Evolutionary conservation across 805 yeast genomes (phyloP).

Genomic region (Saccharomycopsis babjevae): DNA sequence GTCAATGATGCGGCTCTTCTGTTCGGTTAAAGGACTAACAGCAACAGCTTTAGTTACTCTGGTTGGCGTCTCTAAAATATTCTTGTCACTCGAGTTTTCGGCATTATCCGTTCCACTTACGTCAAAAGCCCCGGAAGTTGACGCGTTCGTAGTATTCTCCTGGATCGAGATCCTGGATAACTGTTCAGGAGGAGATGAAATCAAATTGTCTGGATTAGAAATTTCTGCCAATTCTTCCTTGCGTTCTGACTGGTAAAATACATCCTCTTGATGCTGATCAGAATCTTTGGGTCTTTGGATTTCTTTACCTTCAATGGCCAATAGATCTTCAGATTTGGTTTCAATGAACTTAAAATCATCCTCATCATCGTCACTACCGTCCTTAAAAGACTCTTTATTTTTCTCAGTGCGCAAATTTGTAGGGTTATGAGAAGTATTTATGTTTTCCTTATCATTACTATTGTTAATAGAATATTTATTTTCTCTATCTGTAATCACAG

Average conservation of each 20-base stretch:
- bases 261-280: background rate
- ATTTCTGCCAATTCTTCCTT: background rate
- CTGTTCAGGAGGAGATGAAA: background rate
- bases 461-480: background rate
- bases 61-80: constrained; percentile 21
- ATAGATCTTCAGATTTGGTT: background rate
- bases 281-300: background rate
- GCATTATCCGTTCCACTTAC: background rate
- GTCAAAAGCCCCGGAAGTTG: background rate
- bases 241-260: background rate
- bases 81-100: background rate
- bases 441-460: background rate
- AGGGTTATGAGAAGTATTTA: background rate
- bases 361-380: background rate
- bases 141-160: background rate
- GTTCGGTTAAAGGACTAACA: constrained; percentile 25
- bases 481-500: background rate
- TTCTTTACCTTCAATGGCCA: background rate
- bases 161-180: background rate
- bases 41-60: constrained; percentile 27
- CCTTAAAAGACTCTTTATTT: background rate
- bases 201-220: background rate
- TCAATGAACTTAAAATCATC: background rate
- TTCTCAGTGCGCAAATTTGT: background rate
- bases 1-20: constrained; percentile 19